phyloP scores from a whole-genome alignment of 495 filamentous ascomycete genomes.

The Penicillium cataractarum region DNA sequence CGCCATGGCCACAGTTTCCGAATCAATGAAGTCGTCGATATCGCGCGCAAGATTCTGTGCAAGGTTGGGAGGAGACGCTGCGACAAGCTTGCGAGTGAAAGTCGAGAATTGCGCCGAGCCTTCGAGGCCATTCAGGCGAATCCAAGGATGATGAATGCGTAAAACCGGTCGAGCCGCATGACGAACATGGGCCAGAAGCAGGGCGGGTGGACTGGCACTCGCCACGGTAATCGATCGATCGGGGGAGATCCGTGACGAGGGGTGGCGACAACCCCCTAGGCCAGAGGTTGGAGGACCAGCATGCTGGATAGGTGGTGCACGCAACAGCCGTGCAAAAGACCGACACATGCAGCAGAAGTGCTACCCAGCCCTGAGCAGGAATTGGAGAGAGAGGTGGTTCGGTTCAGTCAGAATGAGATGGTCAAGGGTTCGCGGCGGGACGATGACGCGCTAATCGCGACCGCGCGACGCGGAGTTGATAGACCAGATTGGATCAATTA shows the following conservation, averaged over 20 bases:
- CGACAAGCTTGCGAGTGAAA: not conserved
- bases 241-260: slow-evolving; percentile 26
- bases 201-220: slow-evolving; percentile 26
- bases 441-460: slow-evolving; percentile 23
- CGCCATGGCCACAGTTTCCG: slow-evolving; percentile 16
- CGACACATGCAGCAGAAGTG: slow-evolving; percentile 43
- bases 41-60: slow-evolving; percentile 9
- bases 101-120: not conserved
- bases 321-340: slow-evolving; percentile 30
- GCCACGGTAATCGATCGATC: slow-evolving; percentile 37
- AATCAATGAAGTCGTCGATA: not conserved
- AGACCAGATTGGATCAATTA: not conserved
- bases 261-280: slow-evolving; percentile 37
- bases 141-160: not conserved
- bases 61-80: slow-evolving; percentile 8
- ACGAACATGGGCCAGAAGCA: slow-evolving; percentile 22
- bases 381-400: slow-evolving; percentile 1
- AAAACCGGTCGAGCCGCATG: slow-evolving; percentile 18
- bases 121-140: not conserved
- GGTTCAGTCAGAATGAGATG: not conserved
- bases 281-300: slow-evolving; percentile 33
- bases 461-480: slow-evolving; percentile 13
- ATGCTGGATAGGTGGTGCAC: slow-evolving; percentile 38
- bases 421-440: slow-evolving; percentile 14
- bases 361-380: slow-evolving; percentile 5